Evolutionary conservation across 169 alveolate genomes (phyloP).

Genomic region (Toxoplasma gondii): DNA sequence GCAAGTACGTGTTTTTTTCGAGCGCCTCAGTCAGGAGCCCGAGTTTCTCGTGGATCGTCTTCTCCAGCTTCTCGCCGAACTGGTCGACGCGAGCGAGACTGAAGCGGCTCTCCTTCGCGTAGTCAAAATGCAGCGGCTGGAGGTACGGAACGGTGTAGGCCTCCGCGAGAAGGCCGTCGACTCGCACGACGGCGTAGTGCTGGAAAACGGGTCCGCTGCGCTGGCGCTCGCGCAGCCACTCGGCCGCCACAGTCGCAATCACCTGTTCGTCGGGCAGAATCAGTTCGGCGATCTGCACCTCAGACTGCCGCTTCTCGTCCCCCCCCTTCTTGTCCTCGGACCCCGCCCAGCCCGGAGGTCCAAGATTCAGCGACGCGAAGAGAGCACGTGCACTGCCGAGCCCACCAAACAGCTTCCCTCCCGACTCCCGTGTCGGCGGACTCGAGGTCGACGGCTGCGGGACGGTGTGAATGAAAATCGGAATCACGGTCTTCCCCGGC

Average conservation of each 20-base stretch:
- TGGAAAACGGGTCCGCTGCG: not conserved
- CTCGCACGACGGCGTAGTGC: not conserved
- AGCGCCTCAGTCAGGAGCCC: not conserved
- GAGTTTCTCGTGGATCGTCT: not conserved
- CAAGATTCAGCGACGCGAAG: not conserved
- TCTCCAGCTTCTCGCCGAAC: not conserved
- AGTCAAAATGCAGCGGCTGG: not conserved
- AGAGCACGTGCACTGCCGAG: not conserved
- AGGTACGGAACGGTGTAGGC: not conserved
- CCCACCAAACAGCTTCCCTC: not conserved
- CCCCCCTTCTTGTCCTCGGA: not conserved
- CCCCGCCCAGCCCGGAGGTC: not conserved
- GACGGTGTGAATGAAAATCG: constrained; percentile 12
- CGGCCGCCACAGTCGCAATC: not conserved
- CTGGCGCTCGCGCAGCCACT: not conserved
- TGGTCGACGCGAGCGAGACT: not conserved
- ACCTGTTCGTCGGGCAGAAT: not conserved
- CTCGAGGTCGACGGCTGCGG: not conserved
- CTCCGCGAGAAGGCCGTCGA: not conserved
- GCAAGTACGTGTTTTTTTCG: not conserved
- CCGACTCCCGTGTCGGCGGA: not conserved
- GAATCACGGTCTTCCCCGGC: not conserved
- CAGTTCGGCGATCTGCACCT: not conserved
- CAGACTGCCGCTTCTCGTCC: not conserved
- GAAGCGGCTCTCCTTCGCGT: not conserved